These are phyloP conservation scores for Hondaea fermentalgiana DNA, from an alignment of 108 stramenopile species.

Conservation along the genomic window DNA sequence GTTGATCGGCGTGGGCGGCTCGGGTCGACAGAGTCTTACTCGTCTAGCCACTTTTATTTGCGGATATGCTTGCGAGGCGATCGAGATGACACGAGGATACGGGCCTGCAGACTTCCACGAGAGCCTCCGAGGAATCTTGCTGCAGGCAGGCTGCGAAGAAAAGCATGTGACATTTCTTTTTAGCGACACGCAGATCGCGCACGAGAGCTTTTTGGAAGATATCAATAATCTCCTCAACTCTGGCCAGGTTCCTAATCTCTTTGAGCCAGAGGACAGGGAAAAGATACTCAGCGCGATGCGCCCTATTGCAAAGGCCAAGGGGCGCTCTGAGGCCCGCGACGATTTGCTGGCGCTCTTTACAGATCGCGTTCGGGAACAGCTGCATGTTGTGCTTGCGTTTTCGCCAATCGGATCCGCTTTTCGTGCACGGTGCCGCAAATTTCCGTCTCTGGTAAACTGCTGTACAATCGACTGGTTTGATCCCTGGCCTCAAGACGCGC, in stretches of 20 bases:
- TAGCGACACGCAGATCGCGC: constrained; percentile 53
- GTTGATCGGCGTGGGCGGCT: constrained; percentile 55
- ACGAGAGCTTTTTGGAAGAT: constrained; percentile 54
- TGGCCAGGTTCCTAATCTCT: constrained; percentile 57
- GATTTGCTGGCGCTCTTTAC: constrained; percentile 42
- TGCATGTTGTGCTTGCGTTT: constrained; percentile 56
- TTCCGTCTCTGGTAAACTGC: constrained; percentile 59
- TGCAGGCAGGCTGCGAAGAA: constrained; percentile 42
- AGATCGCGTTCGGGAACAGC: constrained; percentile 48
- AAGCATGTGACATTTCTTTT: constrained; percentile 49
- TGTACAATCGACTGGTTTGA: constrained; percentile 69
- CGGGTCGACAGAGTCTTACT: constrained; percentile 48
- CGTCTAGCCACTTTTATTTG: constrained; percentile 49
- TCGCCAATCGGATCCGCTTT: constrained; percentile 62
- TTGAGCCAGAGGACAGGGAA: constrained; percentile 48
- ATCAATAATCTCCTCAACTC: constrained; percentile 52
- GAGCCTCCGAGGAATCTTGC: constrained; percentile 41
- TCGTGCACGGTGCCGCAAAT: constrained; percentile 45
- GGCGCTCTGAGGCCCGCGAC: constrained; percentile 43
- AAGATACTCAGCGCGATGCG: constrained; percentile 32
- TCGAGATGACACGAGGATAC: constrained; percentile 52
- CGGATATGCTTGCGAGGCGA: constrained; percentile 41
- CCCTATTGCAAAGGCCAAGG: constrained; percentile 45
- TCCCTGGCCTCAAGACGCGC: constrained; percentile 65
- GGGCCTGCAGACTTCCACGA: constrained; percentile 45